Conservation (phyloP, 2,329 filamentous ascomycete genomes). For the Cytospora chrysosperma region DNA sequence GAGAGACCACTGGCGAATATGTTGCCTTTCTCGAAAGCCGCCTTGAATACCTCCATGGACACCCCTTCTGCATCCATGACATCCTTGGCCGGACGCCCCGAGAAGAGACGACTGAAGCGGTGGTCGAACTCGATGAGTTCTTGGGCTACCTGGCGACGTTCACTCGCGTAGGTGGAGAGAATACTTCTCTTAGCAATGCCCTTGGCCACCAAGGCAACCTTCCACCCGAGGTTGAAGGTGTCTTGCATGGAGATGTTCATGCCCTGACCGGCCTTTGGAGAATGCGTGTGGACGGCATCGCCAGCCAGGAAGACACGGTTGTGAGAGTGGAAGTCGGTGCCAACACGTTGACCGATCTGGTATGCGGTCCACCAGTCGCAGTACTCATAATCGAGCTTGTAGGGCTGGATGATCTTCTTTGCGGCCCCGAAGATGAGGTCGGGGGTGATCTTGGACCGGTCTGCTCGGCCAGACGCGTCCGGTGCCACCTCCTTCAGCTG, state of each 20-base stretch:
- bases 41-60: constrained; percentile 62
- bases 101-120: constrained; percentile 56
- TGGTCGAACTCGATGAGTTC: constrained; percentile 66
- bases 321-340: constrained; percentile 52
- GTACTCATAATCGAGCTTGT: constrained; percentile 62
- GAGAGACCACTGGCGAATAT: constrained; percentile 48
- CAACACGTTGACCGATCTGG: constrained; percentile 66
- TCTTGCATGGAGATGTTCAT: constrained; percentile 76
- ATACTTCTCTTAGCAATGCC: constrained; percentile 43
- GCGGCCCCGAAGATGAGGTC: constrained; percentile 63
- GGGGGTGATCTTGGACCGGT: constrained; percentile 62
- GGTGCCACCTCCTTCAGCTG: constrained; percentile 52
- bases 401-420: constrained; percentile 64
- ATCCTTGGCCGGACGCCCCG: constrained; percentile 56
- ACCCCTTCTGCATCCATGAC: constrained; percentile 60
- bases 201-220: constrained; percentile 48
- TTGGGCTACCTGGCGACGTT: constrained; percentile 59
- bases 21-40: constrained; percentile 58
- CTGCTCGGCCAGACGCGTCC: constrained; percentile 48
- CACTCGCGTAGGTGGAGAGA: constrained; percentile 49
- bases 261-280: constrained; percentile 65
- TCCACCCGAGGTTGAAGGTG: constrained; percentile 57
- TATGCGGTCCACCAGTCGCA: constrained; percentile 69
- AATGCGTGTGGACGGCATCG: constrained; percentile 59
- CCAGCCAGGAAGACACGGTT: constrained; percentile 68